Evolutionary conservation across 2,329 filamentous ascomycete species (phyloP).

Genomic region (Ascosphaera apis): DNA sequence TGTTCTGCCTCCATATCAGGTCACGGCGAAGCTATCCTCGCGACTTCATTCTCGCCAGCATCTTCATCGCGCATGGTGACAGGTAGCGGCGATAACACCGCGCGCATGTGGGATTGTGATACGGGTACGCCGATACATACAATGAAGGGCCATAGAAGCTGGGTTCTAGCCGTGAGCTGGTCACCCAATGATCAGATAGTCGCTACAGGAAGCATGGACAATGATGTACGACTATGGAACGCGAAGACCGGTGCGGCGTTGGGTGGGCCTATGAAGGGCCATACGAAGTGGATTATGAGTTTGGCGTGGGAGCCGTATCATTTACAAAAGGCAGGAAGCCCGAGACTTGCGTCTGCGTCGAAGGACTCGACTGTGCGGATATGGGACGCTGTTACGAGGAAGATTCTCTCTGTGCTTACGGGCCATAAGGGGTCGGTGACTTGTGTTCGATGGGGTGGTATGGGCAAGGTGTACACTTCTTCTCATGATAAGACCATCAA

Average conservation of each 20-base stretch:
- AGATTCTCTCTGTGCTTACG: slow-evolving; percentile 58
- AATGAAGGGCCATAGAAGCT: slow-evolving; percentile 65
- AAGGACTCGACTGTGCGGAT: slow-evolving; percentile 77
- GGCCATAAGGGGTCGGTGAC: slow-evolving; percentile 78
- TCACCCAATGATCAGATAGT: slow-evolving; percentile 61
- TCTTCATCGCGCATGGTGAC: slow-evolving; percentile 60
- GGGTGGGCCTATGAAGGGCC: slow-evolving; percentile 55
- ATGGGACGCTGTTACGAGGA: slow-evolving; percentile 60
- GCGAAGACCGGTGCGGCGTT: slow-evolving; percentile 54
- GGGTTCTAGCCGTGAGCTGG: slow-evolving; percentile 75
- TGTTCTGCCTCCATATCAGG: slow-evolving; percentile 75
- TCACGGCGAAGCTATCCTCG: slow-evolving; percentile 75
- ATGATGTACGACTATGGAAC: slow-evolving; percentile 75
- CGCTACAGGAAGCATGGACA: slow-evolving; percentile 84
- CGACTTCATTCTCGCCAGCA: slow-evolving; percentile 63
- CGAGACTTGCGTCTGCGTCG: slow-evolving; percentile 62
- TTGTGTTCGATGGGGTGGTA: slow-evolving; percentile 89
- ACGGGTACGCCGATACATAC: slow-evolving; percentile 76
- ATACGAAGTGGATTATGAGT: slow-evolving; percentile 71
- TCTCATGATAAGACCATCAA: slow-evolving; percentile 86
- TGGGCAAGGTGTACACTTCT: slow-evolving; percentile 56
- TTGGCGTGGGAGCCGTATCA: slow-evolving; percentile 90
- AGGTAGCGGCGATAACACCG: slow-evolving; percentile 76
- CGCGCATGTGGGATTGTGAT: slow-evolving; percentile 83
- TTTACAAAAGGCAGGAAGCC: slow-evolving; percentile 46